These are phyloP conservation scores for Aschersonia sp. DNA, from an alignment of 2,329 filamentous ascomycete genomes.

Conservation along the genomic window DNA sequence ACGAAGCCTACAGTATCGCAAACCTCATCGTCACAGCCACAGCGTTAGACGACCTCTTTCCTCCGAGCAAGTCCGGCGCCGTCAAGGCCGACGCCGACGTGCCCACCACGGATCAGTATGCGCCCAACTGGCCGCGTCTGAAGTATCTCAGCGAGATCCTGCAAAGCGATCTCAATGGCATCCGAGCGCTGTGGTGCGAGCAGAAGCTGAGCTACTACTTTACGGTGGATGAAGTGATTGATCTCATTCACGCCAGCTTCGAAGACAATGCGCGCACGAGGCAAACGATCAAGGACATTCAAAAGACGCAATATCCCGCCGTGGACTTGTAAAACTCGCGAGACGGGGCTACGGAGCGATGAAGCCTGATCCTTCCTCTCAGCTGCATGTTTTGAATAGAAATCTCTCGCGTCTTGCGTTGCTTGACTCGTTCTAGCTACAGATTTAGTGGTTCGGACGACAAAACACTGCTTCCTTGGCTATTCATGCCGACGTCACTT, in stretches of 20 bases:
- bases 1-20: conserved; percentile 49
- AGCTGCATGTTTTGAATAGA: too few relatives aligned
- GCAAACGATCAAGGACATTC: conserved; percentile 44
- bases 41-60: conserved; percentile 44
- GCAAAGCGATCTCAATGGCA: conserved; percentile 51
- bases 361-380: too few relatives aligned
- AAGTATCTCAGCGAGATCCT: conserved; percentile 51
- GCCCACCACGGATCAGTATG: conserved; percentile 45
- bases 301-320: conserved; percentile 30
- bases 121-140: conserved; percentile 46
- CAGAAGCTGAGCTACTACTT: conserved; percentile 53
- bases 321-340: conserved; percentile 1
- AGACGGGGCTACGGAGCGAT: too few relatives aligned
- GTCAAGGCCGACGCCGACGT: conserved; percentile 20
- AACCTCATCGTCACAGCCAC: conserved; percentile 42
- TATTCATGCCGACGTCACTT: too few relatives aligned
- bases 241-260: conserved; percentile 49
- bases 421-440: too few relatives aligned
- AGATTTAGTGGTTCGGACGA: too few relatives aligned
- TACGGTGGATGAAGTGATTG: conserved; percentile 43
- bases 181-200: conserved; percentile 49
- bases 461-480: too few relatives aligned
- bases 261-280: conserved; percentile 46
- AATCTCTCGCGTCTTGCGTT: too few relatives aligned
- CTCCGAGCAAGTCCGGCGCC: conserved; percentile 25